Conservation (phyloP, 2,329 filamentous ascomycete species). For the Anthostomella pinea region DNA sequence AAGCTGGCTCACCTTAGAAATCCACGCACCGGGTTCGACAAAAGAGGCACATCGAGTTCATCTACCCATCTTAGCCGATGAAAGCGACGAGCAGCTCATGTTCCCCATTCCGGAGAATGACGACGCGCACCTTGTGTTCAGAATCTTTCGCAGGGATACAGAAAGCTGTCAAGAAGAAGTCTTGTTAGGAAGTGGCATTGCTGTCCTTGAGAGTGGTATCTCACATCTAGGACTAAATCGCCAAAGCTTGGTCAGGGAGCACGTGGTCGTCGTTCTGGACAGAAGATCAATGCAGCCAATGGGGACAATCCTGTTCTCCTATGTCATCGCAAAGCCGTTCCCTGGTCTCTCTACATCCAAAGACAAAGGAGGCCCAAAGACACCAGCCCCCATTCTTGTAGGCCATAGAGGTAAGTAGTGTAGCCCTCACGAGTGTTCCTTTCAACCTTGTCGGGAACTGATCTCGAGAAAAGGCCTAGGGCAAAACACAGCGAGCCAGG, state of each 20-base stretch:
- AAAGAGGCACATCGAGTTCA: conserved; percentile 10
- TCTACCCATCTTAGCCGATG: conserved; percentile 27
- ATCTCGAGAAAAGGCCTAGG: conserved; percentile 12
- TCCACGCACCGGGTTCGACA: conserved; percentile 8
- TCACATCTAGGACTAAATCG: conserved; percentile 25
- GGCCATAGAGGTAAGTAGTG: conserved; percentile 37
- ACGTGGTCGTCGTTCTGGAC: conserved; percentile 32
- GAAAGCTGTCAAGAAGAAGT: conserved; percentile 3
- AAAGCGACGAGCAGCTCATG: conserved; percentile 19
- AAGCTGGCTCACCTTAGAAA: conserved; percentile 9
- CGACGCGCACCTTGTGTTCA: conserved; percentile 19
- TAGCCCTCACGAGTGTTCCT: no score
- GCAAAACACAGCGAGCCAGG: conserved; percentile 27
- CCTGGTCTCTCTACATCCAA: conserved; percentile 3
- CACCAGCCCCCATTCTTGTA: conserved; percentile 20
- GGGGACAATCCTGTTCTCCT: conserved; percentile 35
- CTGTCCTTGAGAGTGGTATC: conserved; percentile 24
- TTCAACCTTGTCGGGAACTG: conserved; percentile 1
- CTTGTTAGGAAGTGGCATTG: conserved; percentile 27
- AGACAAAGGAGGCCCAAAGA: background rate
- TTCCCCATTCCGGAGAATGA: conserved; percentile 15
- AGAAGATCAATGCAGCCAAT: conserved; percentile 26
- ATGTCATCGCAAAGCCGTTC: conserved; percentile 29
- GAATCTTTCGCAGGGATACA: conserved; percentile 11
- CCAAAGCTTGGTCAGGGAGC: conserved; percentile 33